Evolutionary conservation across 176 grass and related monocot genomes (phyloP), one percentile per base, ranked within the genome.

Genomic region (Urochloa ruziziensis): DNA sequence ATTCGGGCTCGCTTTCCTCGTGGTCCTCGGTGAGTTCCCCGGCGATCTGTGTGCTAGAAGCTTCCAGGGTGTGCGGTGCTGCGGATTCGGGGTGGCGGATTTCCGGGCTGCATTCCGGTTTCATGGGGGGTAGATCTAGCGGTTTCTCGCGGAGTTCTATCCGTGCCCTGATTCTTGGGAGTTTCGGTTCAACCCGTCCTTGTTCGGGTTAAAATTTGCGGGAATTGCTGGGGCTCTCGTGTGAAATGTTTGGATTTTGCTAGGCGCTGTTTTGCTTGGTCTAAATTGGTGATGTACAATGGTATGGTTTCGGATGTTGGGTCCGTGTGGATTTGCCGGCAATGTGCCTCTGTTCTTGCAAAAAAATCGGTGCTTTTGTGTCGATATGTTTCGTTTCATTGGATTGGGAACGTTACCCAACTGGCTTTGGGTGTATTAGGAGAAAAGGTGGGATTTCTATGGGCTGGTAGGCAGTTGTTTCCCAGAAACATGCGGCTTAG

Each of bases 101-200:
- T n/a, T 37, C 8, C 2, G 12, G 32, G 0, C 43, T 25, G 86
- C 80, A 88, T 73, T 88, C 33, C 16, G 40, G 56, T 78, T 56
- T 34, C 42, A 24, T 13, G 0, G 48, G 18, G 0, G 47, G 12
- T 79, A 80, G 81, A 89, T 89, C 87, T 89, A 82, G 75, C 29
- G 36, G 73, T 24, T 46, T 46, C 62, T 1, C 1, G 34, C 19
- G 4, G 86, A 23, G 0, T 33, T 2, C 57, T 18, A 0, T 21
- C 35, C 32, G 57, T 6, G 44, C 21, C 58, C 24, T 33, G 4
- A 32, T 53, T 13, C 0, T 6, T 2, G 54, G 30, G 23, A 4
- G 5, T 14, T 46, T 39, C 7, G 2, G 24, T 32, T 63, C 60
- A 73, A 32, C 21, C 44, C 27, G 70, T 52, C 28, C 27, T 30